Conservation (phyloP, 352 stramenopile species). For the Phytopythium delawarense region DNA sequence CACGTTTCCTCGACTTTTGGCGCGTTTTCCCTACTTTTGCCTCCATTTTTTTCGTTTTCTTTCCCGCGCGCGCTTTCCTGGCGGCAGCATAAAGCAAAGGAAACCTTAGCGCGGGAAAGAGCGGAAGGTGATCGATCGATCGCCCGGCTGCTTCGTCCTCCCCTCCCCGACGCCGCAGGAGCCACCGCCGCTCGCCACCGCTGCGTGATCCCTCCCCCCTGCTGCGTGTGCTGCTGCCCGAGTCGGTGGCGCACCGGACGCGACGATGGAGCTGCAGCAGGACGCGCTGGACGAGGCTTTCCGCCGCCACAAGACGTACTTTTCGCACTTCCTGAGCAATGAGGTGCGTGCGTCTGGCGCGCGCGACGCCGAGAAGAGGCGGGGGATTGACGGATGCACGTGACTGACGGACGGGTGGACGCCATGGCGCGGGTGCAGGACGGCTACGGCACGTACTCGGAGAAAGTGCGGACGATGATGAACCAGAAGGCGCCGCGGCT, state of each 20-base stretch:
- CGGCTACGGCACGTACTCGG: constrained; percentile 69
- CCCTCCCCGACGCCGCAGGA: background rate
- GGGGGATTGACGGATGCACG: background rate
- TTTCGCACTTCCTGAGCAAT: constrained; percentile 76
- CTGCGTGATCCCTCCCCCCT: too few relatives aligned
- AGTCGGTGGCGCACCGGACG: background rate
- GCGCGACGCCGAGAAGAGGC: background rate
- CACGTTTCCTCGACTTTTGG: background rate
- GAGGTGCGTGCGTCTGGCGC: constrained; percentile 34
- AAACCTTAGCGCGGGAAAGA: constrained; percentile 5
- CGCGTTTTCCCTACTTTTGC: background rate
- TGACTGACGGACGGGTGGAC: background rate
- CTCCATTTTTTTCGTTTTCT: background rate
- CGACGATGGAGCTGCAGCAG: constrained; percentile 75
- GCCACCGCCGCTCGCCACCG: too few relatives aligned
- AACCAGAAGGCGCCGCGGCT: constrained; percentile 69
- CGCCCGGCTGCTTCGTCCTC: background rate
- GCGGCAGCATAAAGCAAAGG: background rate
- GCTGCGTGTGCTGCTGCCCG: too few relatives aligned
- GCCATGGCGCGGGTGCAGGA: constrained; percentile 23
- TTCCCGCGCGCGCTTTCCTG: background rate
- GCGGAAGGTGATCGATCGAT: background rate
- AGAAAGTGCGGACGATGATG: constrained; percentile 83
- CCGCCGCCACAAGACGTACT: constrained; percentile 87
- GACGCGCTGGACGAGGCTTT: constrained; percentile 83